Evolutionary conservation across 2,329 filamentous ascomycete species (phyloP), one percentile per base, ranked within the genome.

Genomic region (Fusarium incarnatum): DNA sequence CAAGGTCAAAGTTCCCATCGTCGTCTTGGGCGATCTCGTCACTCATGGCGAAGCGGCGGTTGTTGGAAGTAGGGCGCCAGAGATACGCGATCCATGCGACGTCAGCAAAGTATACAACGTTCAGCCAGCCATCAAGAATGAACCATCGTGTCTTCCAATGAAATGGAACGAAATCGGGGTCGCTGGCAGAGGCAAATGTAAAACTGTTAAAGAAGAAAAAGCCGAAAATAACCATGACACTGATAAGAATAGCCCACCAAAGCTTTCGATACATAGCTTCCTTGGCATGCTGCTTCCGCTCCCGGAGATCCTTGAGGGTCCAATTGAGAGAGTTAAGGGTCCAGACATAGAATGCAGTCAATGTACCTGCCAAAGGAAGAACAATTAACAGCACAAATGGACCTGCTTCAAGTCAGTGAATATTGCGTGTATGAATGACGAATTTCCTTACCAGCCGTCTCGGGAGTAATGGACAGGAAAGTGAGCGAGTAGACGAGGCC

Each of bases 131-230:
- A 77, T 99, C 96, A 22, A 99, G 87, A 47, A 99, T 89, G 77
- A 99, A 99, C 96, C 96, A 99, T 64, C 96, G 86, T 7, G 93
- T 94, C 83, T 98, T 95, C 96, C 96, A 99, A 81, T 99, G 95
- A 74, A 93, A 93, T 2, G 96, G 96, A 7, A 97, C 94, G 79
- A 97, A 99, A 79, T 97, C 92, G 1, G 93, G 93, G 70, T 94
- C 92, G 49, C 88, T 88, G 49, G 90, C 89, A 15, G 94, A 94
- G 50, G 94, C 95, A 79, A 99, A 97, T 1, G 93, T 94, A 81
- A 98, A 94, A 73, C 93, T 97, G 85, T 98, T 98, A 84, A 98
- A 91, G 85, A 99, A 98, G 86, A 99, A 98, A 84, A 99, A 99
- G 60, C 87, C 94, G 75, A 99, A 99, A 74, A 98, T 98, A 74